A percentile compares a stretch with the other conserved stretches of the same genome.
Evolutionary conservation across 148 eudicot genomes (phyloP).

Genomic region (Chenopodium berlandieri): DNA sequence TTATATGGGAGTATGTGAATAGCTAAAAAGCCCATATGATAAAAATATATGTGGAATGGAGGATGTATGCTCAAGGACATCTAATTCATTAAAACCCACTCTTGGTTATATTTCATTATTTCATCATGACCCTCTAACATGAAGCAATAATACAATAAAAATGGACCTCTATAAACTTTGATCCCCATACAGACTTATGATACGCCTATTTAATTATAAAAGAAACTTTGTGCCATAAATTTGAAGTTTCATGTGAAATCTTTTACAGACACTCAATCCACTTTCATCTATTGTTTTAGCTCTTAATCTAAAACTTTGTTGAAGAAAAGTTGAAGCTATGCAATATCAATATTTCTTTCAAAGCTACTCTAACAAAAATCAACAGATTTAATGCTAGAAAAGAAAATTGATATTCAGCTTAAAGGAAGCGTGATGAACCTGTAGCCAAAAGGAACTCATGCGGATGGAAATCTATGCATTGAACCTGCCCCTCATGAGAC

Average conservation of each 20-base stretch:
- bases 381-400: slow-evolving; percentile 13
- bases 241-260: not conserved
- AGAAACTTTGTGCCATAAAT: not conserved
- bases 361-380: slow-evolving; percentile 5
- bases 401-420: not conserved
- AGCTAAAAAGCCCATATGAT: too few relatives aligned
- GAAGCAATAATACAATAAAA: not conserved
- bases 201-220: not conserved
- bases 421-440: slow-evolving; percentile 45
- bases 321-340: not conserved
- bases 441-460: slow-evolving; percentile 97
- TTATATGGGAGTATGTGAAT: too few relatives aligned
- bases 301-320: not conserved
- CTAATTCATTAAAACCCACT: not conserved
- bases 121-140: not conserved
- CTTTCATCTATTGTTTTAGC: not conserved
- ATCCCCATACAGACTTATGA: not conserved
- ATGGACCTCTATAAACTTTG: not conserved
- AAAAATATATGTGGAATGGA: too few relatives aligned
- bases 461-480: slow-evolving; percentile 97
- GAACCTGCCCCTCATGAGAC: slow-evolving; percentile 90
- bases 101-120: not conserved
- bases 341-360: not conserved
- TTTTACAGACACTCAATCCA: not conserved
- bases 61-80: not conserved